Base-by-base conservation (phyloP, 768 basidiomycete genomes). In the Dacryopinax primogenitus region DNA sequence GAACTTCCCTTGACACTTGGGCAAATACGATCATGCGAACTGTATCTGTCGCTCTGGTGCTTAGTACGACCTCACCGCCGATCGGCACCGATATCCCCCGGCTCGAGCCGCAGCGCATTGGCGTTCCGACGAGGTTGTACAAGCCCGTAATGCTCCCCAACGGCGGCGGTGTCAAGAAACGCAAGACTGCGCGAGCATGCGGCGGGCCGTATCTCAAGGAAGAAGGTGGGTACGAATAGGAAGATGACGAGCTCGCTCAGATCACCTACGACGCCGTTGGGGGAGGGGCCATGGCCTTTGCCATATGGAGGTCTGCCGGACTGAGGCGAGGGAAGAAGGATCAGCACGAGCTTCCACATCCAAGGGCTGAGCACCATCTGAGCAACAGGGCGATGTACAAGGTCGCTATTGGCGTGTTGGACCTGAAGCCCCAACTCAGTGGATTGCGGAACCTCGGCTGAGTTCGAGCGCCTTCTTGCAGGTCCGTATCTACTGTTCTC, bases 341-440 rank as follows among this genome's bases (percentile, higher is more conserved):
- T 84, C 26, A 78, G 82, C 0, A 74, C 81, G 16, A 78, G 80
- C 0, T 85, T 80, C 66, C 71, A 77, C 21, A 82, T 85, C 21
- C 77, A 79, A 28, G 82, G 81, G 1, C 70, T 73, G 6, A 78
- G 80, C 0, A 80, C 76, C 23, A 79, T 85, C 63, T 83, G 0
- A 81, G 79, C 64, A 84, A 85, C 70, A 82, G 81, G 0, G 73
- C 77, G 6, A 75, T 79, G 21, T 84, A 86, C 70, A 80, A 82
- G 62, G 83, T 84, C 2, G 76, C 79, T 18, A 75, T 85, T 37
- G 81, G 82, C 0, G 7, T 65, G 28, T 33, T 64, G 16, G 71
- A 78, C 3, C 74, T 83, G 23, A 74, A 77, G 3, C 0, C 73
- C 74, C 45, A 73, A 81, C 36, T 78, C 76, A 79, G 81, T 70